Evolutionary conservation across 805 yeast species (phyloP).

Genomic region (Spathaspora boniae): DNA sequence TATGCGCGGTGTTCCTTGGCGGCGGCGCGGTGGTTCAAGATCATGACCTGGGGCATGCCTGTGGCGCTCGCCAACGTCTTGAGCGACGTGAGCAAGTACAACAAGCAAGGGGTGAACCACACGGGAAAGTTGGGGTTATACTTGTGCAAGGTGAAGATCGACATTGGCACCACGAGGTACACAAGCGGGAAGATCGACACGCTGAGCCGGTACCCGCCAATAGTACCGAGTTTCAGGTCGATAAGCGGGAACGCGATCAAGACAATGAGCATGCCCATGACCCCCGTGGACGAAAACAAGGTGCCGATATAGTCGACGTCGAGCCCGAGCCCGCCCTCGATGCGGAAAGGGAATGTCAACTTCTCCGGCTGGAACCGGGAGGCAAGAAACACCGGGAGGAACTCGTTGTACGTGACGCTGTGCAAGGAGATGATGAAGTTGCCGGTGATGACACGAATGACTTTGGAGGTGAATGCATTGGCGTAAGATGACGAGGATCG

Average conservation of each 20-base stretch:
- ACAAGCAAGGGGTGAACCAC: constrained; percentile 26
- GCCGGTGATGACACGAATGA: constrained; percentile 28
- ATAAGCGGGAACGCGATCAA: constrained; percentile 29
- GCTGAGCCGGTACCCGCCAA: constrained; percentile 28
- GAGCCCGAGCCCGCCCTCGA: constrained; percentile 36
- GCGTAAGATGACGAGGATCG: constrained; percentile 6
- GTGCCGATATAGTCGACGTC: constrained; percentile 31
- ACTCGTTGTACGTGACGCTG: constrained; percentile 29
- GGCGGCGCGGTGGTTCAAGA: constrained; percentile 35
- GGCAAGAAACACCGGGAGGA: constrained; percentile 36
- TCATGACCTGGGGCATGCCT: constrained; percentile 34
- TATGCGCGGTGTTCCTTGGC: constrained; percentile 31
- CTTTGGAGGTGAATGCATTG: constrained; percentile 26
- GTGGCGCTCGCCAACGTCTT: constrained; percentile 32
- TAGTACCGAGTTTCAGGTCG: constrained; percentile 30
- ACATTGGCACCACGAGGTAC: constrained; percentile 27
- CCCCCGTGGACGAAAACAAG: constrained; percentile 33
- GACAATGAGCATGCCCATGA: constrained; percentile 32
- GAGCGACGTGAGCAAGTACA: constrained; percentile 30
- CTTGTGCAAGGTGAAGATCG: constrained; percentile 28
- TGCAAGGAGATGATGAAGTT: constrained; percentile 34
- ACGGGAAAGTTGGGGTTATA: constrained; percentile 23
- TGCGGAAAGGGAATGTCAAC: constrained; percentile 31
- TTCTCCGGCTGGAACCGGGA: constrained; percentile 22
- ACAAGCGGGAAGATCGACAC: constrained; percentile 30